Percentiles rank a stretch among this genome's conserved stretches.
Evolutionary conservation across 176 grass and related monocot species (phyloP).

Genomic region (Zea luxurians): DNA sequence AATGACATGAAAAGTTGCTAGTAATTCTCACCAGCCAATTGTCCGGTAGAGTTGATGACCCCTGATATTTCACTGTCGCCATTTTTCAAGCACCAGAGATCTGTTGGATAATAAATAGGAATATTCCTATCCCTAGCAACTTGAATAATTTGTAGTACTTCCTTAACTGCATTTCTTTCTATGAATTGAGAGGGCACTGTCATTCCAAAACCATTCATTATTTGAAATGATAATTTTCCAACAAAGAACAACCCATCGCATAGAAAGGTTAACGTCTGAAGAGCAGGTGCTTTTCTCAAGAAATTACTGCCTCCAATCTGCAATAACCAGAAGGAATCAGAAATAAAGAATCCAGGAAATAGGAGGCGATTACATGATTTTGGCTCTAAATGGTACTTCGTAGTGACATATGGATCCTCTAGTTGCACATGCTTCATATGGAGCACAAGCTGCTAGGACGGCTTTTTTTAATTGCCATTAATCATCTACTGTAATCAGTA

Average conservation of each 20-base stretch:
- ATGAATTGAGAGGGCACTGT: constrained; percentile 51
- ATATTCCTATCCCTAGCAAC: constrained; percentile 53
- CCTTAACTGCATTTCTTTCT: constrained; percentile 55
- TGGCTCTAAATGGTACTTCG: constrained; percentile 1
- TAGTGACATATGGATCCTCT: constrained; percentile 11
- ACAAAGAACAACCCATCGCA: constrained; percentile 77
- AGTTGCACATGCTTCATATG: constrained; percentile 33
- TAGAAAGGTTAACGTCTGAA: constrained; percentile 59
- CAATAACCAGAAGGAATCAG: constrained; percentile 43
- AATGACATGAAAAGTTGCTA: constrained; percentile 10
- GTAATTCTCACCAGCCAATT: constrained; percentile 55
- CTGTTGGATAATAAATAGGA: constrained; percentile 82
- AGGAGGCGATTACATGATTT: neutral
- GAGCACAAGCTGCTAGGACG: neutral
- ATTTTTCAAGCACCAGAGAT: constrained; percentile 61
- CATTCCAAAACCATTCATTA: constrained; percentile 76
- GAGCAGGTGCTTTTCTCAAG: constrained; percentile 64
- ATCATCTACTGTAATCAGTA: constrained; percentile 23
- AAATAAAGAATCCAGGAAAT: neutral
- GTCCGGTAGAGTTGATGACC: constrained; percentile 50
- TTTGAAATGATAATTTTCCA: constrained; percentile 88
- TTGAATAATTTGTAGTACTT: constrained; percentile 67
- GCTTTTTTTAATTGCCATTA: constrained; percentile 20
- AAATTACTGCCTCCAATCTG: constrained; percentile 93
- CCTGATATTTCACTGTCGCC: constrained; percentile 31